Percentiles rank a stretch among this genome's conserved stretches.
Evolutionary conservation across 1,139 yeast species (phyloP).

Genomic region (Insectozyma bohioensis): DNA sequence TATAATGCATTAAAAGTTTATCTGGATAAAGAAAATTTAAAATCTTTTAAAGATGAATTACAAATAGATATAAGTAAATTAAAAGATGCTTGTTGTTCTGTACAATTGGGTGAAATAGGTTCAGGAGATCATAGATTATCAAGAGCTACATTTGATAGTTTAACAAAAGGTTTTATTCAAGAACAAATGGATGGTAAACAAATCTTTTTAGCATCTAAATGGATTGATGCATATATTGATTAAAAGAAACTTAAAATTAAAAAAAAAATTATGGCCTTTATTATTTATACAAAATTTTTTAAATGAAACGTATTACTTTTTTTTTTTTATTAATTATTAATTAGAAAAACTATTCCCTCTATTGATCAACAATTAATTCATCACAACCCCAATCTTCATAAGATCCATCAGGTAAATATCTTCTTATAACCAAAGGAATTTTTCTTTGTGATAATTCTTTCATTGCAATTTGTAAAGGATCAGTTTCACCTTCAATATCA

Average conservation of each 20-base stretch:
- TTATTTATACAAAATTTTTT: constrained; percentile 2
- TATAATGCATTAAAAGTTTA: constrained; percentile 54
- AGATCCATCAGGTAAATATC: constrained; percentile 95
- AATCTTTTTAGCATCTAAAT: constrained; percentile 55
- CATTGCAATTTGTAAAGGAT: constrained; percentile 97
- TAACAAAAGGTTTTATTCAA: constrained; percentile 57
- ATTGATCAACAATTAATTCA: constrained; percentile 88
- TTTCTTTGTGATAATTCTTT: constrained; percentile 93
- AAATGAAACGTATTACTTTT: not conserved
- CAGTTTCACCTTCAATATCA: constrained; percentile 98
- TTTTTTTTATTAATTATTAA: no score
- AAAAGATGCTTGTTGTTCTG: constrained; percentile 48
- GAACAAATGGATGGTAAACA: constrained; percentile 59
- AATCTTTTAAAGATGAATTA: constrained; percentile 48
- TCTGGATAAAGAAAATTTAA: constrained; percentile 9
- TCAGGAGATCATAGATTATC: constrained; percentile 53
- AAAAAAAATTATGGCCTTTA: constrained; percentile 1
- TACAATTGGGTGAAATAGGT: constrained; percentile 43
- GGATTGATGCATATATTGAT: constrained; percentile 57
- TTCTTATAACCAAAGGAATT: constrained; percentile 91
- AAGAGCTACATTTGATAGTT: constrained; percentile 49
- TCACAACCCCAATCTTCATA: constrained; percentile 99
- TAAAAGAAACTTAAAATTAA: no score
- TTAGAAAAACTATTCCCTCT: no score
- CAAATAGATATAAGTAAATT: constrained; percentile 52